Conservation (phyloP, 345 rosid species). For the Eutrema heterophyllum region DNA sequence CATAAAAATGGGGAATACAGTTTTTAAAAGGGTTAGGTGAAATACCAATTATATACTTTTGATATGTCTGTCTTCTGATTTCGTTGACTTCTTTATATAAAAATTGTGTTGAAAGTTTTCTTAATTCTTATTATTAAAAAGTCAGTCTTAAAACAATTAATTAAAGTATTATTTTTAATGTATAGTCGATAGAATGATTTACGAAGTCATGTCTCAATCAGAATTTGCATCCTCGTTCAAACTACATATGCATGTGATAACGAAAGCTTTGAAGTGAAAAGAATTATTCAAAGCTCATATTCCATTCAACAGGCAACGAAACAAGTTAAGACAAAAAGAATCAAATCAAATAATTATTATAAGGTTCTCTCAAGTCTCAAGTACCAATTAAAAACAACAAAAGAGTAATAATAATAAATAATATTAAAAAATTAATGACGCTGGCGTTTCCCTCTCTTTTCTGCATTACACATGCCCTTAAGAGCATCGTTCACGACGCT, state of each 20-base stretch:
- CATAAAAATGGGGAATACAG: background rate
- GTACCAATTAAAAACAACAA: too few species aligned
- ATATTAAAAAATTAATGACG: too few species aligned
- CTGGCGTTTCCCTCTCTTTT: background rate
- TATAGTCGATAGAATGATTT: background rate
- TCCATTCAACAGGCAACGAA: background rate
- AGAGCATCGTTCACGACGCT: too few species aligned
- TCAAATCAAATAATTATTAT: too few species aligned
- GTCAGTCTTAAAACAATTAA: too few species aligned
- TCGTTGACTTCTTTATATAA: background rate
- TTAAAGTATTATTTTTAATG: too few species aligned
- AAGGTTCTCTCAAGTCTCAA: too few species aligned
- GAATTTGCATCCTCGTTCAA: background rate
- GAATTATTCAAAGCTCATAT: background rate
- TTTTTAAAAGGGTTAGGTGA: background rate
- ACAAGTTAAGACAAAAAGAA: too few species aligned
- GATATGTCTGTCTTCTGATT: background rate
- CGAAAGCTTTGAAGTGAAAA: background rate
- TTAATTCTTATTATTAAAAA: too few species aligned
- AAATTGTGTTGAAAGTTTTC: background rate
- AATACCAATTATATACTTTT: background rate
- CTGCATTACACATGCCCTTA: too few species aligned
- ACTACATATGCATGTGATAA: background rate
- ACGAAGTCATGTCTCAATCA: background rate
- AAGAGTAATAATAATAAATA: too few species aligned